Evolutionary conservation across 23 red algal genomes (phyloP), one percentile per base, ranked within the genome.

Genomic region (Chondrus crispus): DNA sequence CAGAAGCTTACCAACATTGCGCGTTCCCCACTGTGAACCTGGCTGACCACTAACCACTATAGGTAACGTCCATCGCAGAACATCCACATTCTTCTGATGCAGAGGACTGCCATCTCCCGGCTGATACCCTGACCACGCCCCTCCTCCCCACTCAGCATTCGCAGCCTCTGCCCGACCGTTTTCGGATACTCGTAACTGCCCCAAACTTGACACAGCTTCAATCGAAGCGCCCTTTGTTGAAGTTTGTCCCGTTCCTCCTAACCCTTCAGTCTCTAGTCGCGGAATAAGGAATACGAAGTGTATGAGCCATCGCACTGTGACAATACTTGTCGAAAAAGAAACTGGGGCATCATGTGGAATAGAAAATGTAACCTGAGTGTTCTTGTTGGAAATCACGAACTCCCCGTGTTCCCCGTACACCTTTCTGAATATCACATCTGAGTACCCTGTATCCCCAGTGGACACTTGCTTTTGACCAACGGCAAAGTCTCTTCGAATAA

Each of bases 321-420:
- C 95, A 6, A 91, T 90, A n/a, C 28, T 45, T 30, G 89, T 97
- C 8, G 69, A 54, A 38, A 97, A 97, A 20, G 86, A 93, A 10
- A 87, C 50, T 48, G 95, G 76, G 12, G 95, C 95, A 52, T 97
- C 95, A 64, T 88, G 71, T 4, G 95, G 95, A 40, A 97, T 91
- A 9, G 89, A 85, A 32, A 97, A 94, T 18, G 88, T 84, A 16
- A 97, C 49, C 42, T 93, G 64, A 11, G 95, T 83, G 50, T 93
- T 91, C 41, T 63, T 58, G 37, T 66, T 75, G 28, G 80, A 57
- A 53, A 74, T 93, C 13, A 93, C 90, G 78, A 93, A 97, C 72
- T 97, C 95, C 38, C 85, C 80, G 39, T 90, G 82, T 42, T 97
- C 88, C 3, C 95, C 95, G 32, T 91, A 91, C 46, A 93, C 68